Evolutionary conservation across 208 protist genomes (phyloP).

Genomic region (Trypanosoma melophagium): DNA sequence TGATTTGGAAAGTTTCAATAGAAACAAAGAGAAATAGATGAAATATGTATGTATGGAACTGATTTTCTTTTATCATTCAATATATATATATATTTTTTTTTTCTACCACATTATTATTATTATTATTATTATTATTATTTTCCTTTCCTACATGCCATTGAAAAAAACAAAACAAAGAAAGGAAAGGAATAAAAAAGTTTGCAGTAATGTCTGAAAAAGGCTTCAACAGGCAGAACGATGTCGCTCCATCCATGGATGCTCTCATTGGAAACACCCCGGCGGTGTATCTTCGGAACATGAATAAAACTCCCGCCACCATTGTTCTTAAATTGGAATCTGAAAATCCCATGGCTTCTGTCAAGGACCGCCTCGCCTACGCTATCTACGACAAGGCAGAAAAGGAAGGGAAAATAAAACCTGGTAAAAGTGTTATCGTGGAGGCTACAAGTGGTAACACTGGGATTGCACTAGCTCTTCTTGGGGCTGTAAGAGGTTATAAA

Average conservation of each 20-base stretch:
- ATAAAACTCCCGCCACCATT: constrained; percentile 75
- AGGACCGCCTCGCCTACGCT: constrained; percentile 82
- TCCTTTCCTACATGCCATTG: background rate
- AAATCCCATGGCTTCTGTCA: constrained; percentile 85
- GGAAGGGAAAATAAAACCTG: constrained; percentile 75
- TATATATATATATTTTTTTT: background rate
- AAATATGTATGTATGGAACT: background rate
- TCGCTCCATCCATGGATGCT: constrained; percentile 68
- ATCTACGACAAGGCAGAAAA: constrained; percentile 83
- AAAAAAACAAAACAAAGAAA: background rate
- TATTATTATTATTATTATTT: constrained; percentile 13
- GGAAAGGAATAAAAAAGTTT: background rate
- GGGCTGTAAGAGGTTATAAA: constrained; percentile 78
- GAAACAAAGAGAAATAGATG: background rate
- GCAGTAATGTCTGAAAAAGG: constrained; percentile 14
- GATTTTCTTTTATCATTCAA: constrained; percentile 4
- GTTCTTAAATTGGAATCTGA: constrained; percentile 85
- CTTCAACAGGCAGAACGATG: constrained; percentile 59
- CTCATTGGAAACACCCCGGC: constrained; percentile 91
- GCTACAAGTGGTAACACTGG: constrained; percentile 91
- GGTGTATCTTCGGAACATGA: constrained; percentile 83
- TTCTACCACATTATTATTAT: background rate
- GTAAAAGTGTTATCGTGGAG: constrained; percentile 86
- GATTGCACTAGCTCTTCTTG: constrained; percentile 82
- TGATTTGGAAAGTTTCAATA: background rate